These are phyloP conservation scores for Tuber calosporum DNA, from an alignment of 495 filamentous ascomycete species.

Conservation along the genomic window DNA sequence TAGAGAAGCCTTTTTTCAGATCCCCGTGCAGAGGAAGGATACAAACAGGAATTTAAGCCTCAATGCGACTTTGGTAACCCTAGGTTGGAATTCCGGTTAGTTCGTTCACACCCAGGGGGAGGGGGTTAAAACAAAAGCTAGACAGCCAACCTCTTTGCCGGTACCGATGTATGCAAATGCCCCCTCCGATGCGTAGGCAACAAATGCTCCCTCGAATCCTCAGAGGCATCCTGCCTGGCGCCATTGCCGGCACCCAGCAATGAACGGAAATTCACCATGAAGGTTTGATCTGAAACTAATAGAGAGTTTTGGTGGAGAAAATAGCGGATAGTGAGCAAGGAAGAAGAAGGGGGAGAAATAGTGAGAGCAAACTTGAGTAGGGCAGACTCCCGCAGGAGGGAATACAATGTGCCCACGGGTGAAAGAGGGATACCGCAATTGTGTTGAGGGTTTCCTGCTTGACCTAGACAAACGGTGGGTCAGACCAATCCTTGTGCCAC, in stretches of 20 bases:
- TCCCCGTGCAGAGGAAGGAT: background rate
- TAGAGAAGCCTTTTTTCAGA: background rate
- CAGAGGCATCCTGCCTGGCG: slow-evolving; percentile 18
- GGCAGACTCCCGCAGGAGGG: background rate
- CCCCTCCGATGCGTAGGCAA: slow-evolving; percentile 23
- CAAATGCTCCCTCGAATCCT: slow-evolving; percentile 28
- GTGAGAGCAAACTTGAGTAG: background rate
- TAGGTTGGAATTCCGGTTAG: background rate
- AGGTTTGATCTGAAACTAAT: background rate
- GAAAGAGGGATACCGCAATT: background rate
- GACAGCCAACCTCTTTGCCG: slow-evolving; percentile 29
- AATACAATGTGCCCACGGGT: background rate
- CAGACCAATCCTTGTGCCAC: background rate
- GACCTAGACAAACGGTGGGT: background rate
- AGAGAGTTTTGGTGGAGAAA: slow-evolving; percentile 7
- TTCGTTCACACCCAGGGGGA: slow-evolving; percentile 41
- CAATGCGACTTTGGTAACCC: slow-evolving; percentile 77
- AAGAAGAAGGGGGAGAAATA: background rate
- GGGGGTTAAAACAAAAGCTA: slow-evolving; percentile 43
- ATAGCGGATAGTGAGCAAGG: background rate
- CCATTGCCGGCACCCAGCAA: slow-evolving; percentile 14
- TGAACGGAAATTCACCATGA: slow-evolving; percentile 27
- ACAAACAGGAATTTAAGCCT: slow-evolving; percentile 69
- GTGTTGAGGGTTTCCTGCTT: background rate
- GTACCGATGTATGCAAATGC: slow-evolving; percentile 27